Percentiles rank a stretch among this genome's conserved stretches.
Evolutionary conservation across 805 yeast genomes (phyloP).

Genomic region (Saturnispora sekii): DNA sequence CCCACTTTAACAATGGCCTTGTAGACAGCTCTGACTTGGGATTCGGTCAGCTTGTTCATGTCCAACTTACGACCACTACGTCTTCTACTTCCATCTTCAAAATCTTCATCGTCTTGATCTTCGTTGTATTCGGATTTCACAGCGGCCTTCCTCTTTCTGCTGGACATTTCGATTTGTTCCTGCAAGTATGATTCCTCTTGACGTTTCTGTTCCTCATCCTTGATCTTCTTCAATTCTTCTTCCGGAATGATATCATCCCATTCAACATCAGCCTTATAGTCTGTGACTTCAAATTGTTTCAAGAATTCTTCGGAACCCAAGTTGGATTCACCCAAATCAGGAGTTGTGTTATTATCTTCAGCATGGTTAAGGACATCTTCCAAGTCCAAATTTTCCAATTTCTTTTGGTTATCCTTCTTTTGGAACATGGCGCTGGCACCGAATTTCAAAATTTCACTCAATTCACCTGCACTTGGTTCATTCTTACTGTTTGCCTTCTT

Average conservation of each 20-base stretch:
- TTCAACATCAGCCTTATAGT: slow-evolving; percentile 93
- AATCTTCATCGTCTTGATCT: slow-evolving; percentile 31
- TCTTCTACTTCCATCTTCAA: slow-evolving; percentile 23
- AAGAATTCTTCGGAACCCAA: slow-evolving; percentile 97
- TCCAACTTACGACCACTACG: slow-evolving; percentile 30
- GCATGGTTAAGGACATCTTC: slow-evolving; percentile 96
- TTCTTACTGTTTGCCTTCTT: slow-evolving; percentile 38
- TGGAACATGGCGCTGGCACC: slow-evolving; percentile 99
- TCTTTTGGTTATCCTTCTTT: slow-evolving; percentile 87
- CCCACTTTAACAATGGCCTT: slow-evolving; percentile 77
- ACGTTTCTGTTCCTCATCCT: slow-evolving; percentile 82
- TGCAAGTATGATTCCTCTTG: slow-evolving; percentile 80
- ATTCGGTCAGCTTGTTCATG: slow-evolving; percentile 58
- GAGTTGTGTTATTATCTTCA: slow-evolving; percentile 93
- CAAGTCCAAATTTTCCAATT: slow-evolving; percentile 85
- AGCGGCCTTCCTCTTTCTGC: slow-evolving; percentile 70
- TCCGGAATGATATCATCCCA: slow-evolving; percentile 99
- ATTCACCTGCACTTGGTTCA: slow-evolving; percentile 78
- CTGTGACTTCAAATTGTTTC: slow-evolving; percentile 96
- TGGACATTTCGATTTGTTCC: slow-evolving; percentile 82
- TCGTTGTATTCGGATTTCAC: slow-evolving; percentile 35
- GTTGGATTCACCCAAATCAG: slow-evolving; percentile 95
- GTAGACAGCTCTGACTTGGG: slow-evolving; percentile 79
- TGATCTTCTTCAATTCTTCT: slow-evolving; percentile 78
- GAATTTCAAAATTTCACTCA: slow-evolving; percentile 87